Evolutionary conservation across 2,329 filamentous ascomycete genomes (phyloP), one percentile per base, ranked within the genome.

Genomic region (Aspergillus uvarum): DNA sequence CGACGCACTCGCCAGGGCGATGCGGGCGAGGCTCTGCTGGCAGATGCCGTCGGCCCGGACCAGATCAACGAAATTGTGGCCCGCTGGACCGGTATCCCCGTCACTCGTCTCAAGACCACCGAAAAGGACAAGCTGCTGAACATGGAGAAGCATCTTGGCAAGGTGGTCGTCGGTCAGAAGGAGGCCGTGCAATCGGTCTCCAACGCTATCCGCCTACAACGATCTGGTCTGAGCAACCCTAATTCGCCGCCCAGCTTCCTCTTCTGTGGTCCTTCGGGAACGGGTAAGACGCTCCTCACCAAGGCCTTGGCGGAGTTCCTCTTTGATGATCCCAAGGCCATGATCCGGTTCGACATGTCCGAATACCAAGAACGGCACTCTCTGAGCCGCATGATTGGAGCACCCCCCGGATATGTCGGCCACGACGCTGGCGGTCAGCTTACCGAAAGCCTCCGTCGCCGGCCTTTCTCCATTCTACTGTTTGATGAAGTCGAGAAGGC

Each of bases 291-390:
- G 19, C 82, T 99, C 21, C 87, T 99, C 59, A 98, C 94, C 65
- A 99, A 99, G 79, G 95, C 94, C 16, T 84, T 99, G 61, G 95
- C 95, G 52, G 95, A 99, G 76, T 99, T 99, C 81, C 83, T 99
- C 29, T 99, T 99, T 80, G 95, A 99, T 74, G 95, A 99, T 68
- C 81, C 94, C 26, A 97, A 97, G 81, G 83, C 94, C 35, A 98
- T 99, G 95, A 96, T 99, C 70, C 90, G 95, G 44, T 96, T 99
- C 80, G 95, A 99, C 75, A 99, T 99, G 95, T 98, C 94, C 5
- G 95, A 99, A 78, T 99, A 99, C 77, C 96, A 99, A 77, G 95
- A 99, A 78, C 89, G 94, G 5, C 95, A 99, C 76, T 90, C 94
- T 0, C 85, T 99, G 14, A 96, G 92, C 74, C 88, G 95, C 62